Evolutionary conservation across 805 yeast species (phyloP), one percentile per base, ranked within the genome.

Genomic region (Kurtzmaniella cleridarum): DNA sequence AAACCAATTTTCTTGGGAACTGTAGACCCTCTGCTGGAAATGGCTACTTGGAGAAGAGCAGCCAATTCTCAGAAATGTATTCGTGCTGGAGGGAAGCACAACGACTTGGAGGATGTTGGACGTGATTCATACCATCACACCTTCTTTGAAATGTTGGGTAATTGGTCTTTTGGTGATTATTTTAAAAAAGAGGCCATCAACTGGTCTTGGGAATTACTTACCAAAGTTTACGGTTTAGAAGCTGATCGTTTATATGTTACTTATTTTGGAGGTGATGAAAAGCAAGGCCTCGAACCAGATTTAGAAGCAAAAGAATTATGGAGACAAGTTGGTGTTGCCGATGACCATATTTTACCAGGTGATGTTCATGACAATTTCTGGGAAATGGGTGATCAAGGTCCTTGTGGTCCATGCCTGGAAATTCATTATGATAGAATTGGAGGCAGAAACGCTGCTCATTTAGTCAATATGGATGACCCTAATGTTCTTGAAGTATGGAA

Each of bases 351-450:
- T 51, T 71, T 93, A 49, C 95, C 96, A 15, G 99, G 99, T 41
- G 70, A 81, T 50, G 85, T 81, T 39, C 71, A 80, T 57, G 99
- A 93, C 62, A 93, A 93, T 69, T 93, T 93, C 66, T 93, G 99
- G 99, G 99, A 93, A 72, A 93, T 93, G 99, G 99, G 99, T 54
- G 99, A 95, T 59, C 98, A 91, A 71, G 99, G 99, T 50, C 99
- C 99, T 35, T 93, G 99, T 73, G 99, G 99, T 46, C 99, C 99
- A 38, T 95, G 98, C 69, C 84, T 95, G 17, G 99, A 93, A 66
- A 77, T 93, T 51, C 99, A 93, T 65, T 93, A 88, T 63, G 99
- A 93, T 66, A 81, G 98, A 68, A 89, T 93, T 48, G 98, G 98
- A 49, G 97, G 98, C 42, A 83, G 99, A 73, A 91, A 93, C 57